Percentiles rank a stretch among this genome's conserved stretches.
phyloP scores from a whole-genome alignment of 495 filamentous ascomycete species.

The Entonaema liquescens region DNA sequence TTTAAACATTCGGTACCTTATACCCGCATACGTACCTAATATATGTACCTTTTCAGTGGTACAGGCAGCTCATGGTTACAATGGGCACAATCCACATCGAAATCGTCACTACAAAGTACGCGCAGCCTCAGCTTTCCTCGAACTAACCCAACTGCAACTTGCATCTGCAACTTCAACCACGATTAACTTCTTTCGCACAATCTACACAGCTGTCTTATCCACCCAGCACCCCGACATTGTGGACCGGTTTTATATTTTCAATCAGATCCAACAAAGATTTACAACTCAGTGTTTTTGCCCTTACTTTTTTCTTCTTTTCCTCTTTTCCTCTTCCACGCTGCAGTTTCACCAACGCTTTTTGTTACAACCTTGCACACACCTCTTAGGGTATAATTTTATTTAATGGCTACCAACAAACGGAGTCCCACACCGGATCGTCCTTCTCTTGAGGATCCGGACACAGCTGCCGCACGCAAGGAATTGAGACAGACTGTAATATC shows the following conservation, averaged over 20 bases:
- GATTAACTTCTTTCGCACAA: conserved; percentile 11
- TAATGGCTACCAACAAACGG: conserved; percentile 42
- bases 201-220: not conserved
- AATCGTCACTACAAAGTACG: conserved; percentile 32
- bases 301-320: not conserved
- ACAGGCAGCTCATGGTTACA: conserved; percentile 9
- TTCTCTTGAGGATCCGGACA: conserved; percentile 60
- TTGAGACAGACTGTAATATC: conserved; percentile 64
- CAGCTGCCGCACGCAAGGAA: conserved; percentile 62
- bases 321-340: not conserved
- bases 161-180: conserved; percentile 21
- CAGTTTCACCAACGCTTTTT: conserved; percentile 1
- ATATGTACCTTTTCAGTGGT: conserved; percentile 2
- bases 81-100: conserved; percentile 20
- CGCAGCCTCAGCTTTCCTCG: conserved; percentile 28
- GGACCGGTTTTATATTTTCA: not conserved
- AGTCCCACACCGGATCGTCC: conserved; percentile 41
- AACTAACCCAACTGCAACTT: conserved; percentile 27
- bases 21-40: not conserved
- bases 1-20: conserved; percentile 17
- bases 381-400: not conserved
- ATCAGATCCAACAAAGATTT: not conserved
- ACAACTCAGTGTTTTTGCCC: not conserved
- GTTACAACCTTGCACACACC: not conserved
- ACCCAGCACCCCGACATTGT: not conserved